Evolutionary conservation across 2,329 filamentous ascomycete genomes (phyloP), one percentile per base, ranked within the genome.

Genomic region (Aspergillus felis): DNA sequence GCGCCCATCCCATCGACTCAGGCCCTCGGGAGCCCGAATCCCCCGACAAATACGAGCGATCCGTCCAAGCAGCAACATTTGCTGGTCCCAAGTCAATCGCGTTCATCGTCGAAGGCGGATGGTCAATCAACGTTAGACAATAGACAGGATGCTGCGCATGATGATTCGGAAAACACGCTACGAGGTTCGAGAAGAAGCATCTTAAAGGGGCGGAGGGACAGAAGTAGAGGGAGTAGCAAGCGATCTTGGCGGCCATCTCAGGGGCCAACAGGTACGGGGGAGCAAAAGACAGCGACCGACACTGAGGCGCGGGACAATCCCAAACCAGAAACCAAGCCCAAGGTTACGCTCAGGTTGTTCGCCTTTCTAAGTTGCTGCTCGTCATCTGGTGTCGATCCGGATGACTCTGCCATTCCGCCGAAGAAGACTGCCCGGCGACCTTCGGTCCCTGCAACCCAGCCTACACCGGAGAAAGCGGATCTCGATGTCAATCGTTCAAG

Each of bases 181-280:
- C 82, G 82, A 58, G 81, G 82, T 64, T 89, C 87, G 51, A 88
- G 85, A 73, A 85, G 81, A 64, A 89, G 86, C 74, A 84, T 87
- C 66, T 75, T 85, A 55, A 85, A 82, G 61, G 79, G 82, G 63
- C 82, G 83, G 67, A 81, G 85, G 68, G 88, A 88, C 76, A 84
- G 85, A 66, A 90, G 87, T 75, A 81, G 84, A 60, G 85, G 84
- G 65, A 90, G 86, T 76, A 86, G 74, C 60, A 71, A 71, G 60
- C 67, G 71, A 57, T 74, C 74, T 56, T 76, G 72, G 62, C 71
- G 71, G 56, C 61, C 71, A 56, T 72, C 72, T 41, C 70, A 72
- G 55, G 67, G 72, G 52, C 64, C 66, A 49, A 64, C 69, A 46
- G 71, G 66, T 55, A 66, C 61, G 54, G 69, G 71, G 53, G 66